A percentile compares a stretch with the other conserved stretches of the same genome.
Conservation (phyloP, 2,329 filamentous ascomycete species). For the Aureobasidium pullulans region DNA sequence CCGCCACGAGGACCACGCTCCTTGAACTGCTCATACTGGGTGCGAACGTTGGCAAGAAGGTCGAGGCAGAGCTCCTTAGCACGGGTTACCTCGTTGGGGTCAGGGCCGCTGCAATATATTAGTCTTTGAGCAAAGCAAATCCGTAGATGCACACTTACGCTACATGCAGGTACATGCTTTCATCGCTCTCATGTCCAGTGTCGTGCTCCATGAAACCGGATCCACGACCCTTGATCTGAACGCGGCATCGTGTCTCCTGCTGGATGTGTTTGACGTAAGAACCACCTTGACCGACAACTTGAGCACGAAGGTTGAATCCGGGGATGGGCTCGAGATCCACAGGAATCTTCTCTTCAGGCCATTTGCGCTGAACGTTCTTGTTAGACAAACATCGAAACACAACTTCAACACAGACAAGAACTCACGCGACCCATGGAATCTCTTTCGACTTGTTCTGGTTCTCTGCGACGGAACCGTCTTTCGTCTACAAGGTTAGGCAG, state of each 20-base stretch:
- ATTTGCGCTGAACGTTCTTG: constrained; percentile 67
- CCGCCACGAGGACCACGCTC: constrained; percentile 48
- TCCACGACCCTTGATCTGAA: constrained; percentile 95
- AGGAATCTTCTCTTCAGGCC: constrained; percentile 92
- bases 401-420: constrained; percentile 13
- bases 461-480: constrained; percentile 77
- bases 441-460: constrained; percentile 72
- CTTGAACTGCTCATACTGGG: constrained; percentile 87
- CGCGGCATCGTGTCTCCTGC: constrained; percentile 86
- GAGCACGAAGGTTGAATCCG: constrained; percentile 91
- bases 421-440: constrained; percentile 84
- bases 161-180: constrained; percentile 94
- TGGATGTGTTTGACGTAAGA: constrained; percentile 98
- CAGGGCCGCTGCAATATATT: constrained; percentile 60
- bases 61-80: constrained; percentile 87
- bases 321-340: constrained; percentile 85
- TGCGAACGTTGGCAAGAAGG: constrained; percentile 74
- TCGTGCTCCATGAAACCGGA: constrained; percentile 88
- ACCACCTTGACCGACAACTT: constrained; percentile 90
- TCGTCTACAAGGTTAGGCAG: constrained; percentile 93
- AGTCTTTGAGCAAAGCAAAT: background rate
- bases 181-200: constrained; percentile 85
- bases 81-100: constrained; percentile 74
- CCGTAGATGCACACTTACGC: constrained; percentile 53
- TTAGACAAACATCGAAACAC: background rate